Evolutionary conservation across 441 rosid genomes (phyloP), one percentile per base, ranked within the genome.

Genomic region (Metrosideros polymorpha): DNA sequence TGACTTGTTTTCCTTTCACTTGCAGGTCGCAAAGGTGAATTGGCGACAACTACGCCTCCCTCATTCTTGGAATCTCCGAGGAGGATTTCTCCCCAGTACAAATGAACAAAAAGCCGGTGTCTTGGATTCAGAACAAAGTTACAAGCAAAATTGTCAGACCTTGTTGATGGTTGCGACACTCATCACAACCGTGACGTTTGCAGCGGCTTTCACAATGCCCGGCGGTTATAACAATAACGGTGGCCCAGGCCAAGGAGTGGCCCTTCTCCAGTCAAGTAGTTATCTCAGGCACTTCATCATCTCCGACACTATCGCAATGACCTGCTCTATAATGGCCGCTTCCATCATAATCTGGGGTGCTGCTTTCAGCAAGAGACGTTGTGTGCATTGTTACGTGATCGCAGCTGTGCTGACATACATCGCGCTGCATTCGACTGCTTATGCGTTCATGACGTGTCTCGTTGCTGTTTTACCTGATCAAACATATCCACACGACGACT

Each of bases 131-230:
- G 39, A n/a, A 56, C 71, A 56, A 43, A 24, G 32, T 42, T 84
- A 54, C 17, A 84, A 51, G 71, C 82, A 82, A 66, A 87, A 83
- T 57, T 89, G 82, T 45, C 35, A 79, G 30, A 71, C 88, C 24
- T 56, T 88, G 14, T 18, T 59, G 22, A 12, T 84, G 47, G 85
- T 89, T 52, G 82, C 83, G 7, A 86, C 91, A 19, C 61, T 89
- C 5, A 55, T 87, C 25, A 87, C 91, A 9, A 79, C 92, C 13
- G 84, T 91, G 56, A 91, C 89, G 5, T 91, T 89, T 35, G 57
- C 86, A 3, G 91, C 91, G 19, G 85, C 85, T 17, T 89, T 89
- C 66, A 82, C 87, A 3, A 8, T 88, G 45, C 91, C 92, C 0
- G 88, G 91, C 0, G 86, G 89, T 13, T 59, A 59, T 59, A 3